Base-by-base conservation (phyloP, 768 basidiomycete species). In the Exsudoporus frostii region DNA sequence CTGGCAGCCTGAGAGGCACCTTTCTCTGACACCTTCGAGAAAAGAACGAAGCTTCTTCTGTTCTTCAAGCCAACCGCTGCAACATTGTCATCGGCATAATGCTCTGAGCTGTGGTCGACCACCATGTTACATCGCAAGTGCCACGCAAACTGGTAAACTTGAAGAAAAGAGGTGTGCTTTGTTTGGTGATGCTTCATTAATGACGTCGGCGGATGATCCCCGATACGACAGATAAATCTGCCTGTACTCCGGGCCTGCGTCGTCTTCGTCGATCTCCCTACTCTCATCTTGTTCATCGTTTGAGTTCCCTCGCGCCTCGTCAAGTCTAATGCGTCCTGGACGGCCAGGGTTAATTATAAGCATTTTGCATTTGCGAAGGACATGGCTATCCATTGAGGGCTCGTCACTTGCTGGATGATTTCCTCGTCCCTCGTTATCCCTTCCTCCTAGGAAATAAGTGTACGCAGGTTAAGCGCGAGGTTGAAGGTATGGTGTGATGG, bases 61-160 rank as follows among this genome's bases (percentile, higher is more conserved):
- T 56, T 63, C 62, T 43, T 54, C 9, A 51, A 71, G 48, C 71
- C 70, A 65, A 71, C 68, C 32, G 65, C 54, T 11, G 70, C 59
- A 36, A 42, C 30, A 17, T 45, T 41, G 32, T 65, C 56, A 29
- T 65, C 54, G 0, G 57, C 58, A 14, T 57, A 62, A 22, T 55
- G 37, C n/a, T 50, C 36, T 3, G 51, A 55, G 36, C 19, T 40
- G 30, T 14, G 20, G 15, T 30, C 43, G 30, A 42, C 43, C 34
- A 32, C 15, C 33, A 19, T 65, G 7, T 71, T 72, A 57, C 77
- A 83, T n/a, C 72, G 69, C 47, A 84, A 68, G 39, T 76, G 67
- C 44, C 80, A 63, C 1, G 65, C 56, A 48, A 73, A 75, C 20
- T 58, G 68, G 41, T 73, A 68, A 5, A 71, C 71, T 34, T 61